Base-by-base conservation (phyloP, 768 basidiomycete species). In the Macrolepiota albuminosa region DNA sequence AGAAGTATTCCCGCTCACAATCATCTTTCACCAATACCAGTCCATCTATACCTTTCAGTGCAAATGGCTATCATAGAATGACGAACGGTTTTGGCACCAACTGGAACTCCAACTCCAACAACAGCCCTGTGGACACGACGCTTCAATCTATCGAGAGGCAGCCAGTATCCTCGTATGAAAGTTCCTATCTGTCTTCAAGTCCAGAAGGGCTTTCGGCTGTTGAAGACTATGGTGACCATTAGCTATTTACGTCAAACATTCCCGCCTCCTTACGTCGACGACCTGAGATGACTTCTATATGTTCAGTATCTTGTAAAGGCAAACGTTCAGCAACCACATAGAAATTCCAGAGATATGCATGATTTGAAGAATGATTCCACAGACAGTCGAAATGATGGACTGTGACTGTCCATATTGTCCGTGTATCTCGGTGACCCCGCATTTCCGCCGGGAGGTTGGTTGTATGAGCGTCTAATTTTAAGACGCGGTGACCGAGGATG, bases 191-290 rank as follows among this genome's bases (percentile, higher is more conserved):
- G 14, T 65, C 78, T 52, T 73, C 78, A 24, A 77, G 75, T 56
- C 73, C 78, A 57, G 79, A 78, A 48, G 78, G 78, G 34, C 78
- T 76, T 66, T 70, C 75, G 16, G 72, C 70, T 39, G 74, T 75
- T 49, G 77, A 77, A 47, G 78, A 81, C 55, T 81, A 72, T 64
- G 73, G 69, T 21, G 77, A 79, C 37, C 68, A 76, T 61, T 79
- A 71, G 66, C 62, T 42, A 24, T 26, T 47, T 16, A 26, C 45
- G 0, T 43, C 5, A 56, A 29, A 16, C 29, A 43, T 33, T 13
- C 21, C 42, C 2, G 42, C n/a, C 33, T 51, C 29, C n/a, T 40
- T 56, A 37, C 29, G n/a, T 37, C n/a, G 33, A 60, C 11, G 59
- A 50, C 48, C 49, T 46, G 54, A 43, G 29, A 60, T 47, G 54